Evolutionary conservation across 495 filamentous ascomycete species (phyloP).

Genomic region (Trichocladium antarcticum): DNA sequence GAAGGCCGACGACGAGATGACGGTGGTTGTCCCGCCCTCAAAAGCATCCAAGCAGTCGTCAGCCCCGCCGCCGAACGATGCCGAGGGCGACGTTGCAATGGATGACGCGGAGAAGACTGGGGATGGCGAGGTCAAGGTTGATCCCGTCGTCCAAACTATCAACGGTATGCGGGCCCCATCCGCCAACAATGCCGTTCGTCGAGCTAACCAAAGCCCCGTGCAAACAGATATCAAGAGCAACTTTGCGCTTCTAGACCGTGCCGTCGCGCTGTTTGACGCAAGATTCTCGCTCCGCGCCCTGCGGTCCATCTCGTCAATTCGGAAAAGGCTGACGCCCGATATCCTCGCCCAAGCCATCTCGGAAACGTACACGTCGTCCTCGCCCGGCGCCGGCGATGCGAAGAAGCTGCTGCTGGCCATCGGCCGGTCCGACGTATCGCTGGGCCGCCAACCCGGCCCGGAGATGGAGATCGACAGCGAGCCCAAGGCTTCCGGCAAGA

Average conservation of each 20-base stretch:
- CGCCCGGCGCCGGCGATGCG: constrained; percentile 48
- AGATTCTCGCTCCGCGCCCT: constrained; percentile 89
- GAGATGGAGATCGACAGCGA: constrained; percentile 75
- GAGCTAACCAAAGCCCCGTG: constrained; percentile 10
- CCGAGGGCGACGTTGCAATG: constrained; percentile 68
- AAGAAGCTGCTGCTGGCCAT: constrained; percentile 58
- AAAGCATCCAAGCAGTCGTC: constrained; percentile 56
- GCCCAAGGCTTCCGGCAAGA: constrained; percentile 36
- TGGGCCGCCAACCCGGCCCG: constrained; percentile 41
- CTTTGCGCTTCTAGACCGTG: constrained; percentile 80
- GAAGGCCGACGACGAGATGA: constrained; percentile 70
- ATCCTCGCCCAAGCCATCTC: constrained; percentile 70
- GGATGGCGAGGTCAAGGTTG: constrained; percentile 48
- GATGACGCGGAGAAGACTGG: constrained; percentile 49
- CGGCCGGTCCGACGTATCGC: constrained; percentile 49
- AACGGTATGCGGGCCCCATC: constrained; percentile 30
- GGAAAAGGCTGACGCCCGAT: constrained; percentile 75
- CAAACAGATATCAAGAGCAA: constrained; percentile 80
- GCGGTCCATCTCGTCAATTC: constrained; percentile 87
- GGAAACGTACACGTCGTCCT: constrained; percentile 56
- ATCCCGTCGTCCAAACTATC: constrained; percentile 52
- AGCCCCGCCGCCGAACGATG: constrained; percentile 46
- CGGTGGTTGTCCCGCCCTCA: constrained; percentile 70
- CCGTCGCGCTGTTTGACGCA: constrained; percentile 85
- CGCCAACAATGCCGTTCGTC: neutral